A percentile compares a stretch with the other conserved stretches of the same genome.
Conservation (phyloP, 179 eudicot genomes). For the Pouteria campechiana region DNA sequence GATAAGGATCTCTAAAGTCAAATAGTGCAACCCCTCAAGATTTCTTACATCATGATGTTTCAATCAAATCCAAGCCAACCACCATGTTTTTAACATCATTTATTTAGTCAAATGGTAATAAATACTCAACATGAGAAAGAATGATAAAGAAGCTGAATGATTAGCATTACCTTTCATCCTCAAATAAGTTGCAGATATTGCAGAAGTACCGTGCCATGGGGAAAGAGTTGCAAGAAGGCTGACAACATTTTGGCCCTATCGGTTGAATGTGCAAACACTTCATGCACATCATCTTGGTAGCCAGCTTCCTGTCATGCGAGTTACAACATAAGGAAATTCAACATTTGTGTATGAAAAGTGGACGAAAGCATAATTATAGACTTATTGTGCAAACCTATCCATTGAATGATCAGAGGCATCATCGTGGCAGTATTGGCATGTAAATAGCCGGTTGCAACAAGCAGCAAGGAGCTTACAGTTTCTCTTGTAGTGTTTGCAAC, state of each 20-base stretch:
- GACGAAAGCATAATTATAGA: constrained; percentile 2
- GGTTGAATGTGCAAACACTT: constrained; percentile 76
- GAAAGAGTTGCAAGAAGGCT: constrained; percentile 43
- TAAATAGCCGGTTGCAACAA: constrained; percentile 66
- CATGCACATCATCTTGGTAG: constrained; percentile 92
- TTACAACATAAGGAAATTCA: constrained; percentile 1
- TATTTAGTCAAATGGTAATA: too few species aligned
- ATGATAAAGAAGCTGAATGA: background rate
- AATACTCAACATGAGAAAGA: background rate
- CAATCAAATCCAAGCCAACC: too few species aligned
- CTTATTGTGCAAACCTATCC: constrained; percentile 48
- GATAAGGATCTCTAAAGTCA: too few species aligned
- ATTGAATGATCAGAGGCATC: constrained; percentile 58
- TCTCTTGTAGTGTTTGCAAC: constrained; percentile 90
- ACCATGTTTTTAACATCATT: too few species aligned
- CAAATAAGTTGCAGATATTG: constrained; percentile 80
- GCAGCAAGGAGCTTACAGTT: constrained; percentile 82
- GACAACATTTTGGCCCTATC: constrained; percentile 49
- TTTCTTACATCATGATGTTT: too few species aligned
- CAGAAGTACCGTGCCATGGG: constrained; percentile 87
- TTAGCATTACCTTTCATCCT: constrained; percentile 63
- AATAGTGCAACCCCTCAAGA: too few species aligned
- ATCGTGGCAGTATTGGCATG: constrained; percentile 91
- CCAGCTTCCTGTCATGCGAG: constrained; percentile 57
- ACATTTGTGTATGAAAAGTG: background rate